These are phyloP conservation scores for Rhizoclosmatium globosum DNA, from an alignment of 192 early-diverging fungal species.

Conservation along the genomic window DNA sequence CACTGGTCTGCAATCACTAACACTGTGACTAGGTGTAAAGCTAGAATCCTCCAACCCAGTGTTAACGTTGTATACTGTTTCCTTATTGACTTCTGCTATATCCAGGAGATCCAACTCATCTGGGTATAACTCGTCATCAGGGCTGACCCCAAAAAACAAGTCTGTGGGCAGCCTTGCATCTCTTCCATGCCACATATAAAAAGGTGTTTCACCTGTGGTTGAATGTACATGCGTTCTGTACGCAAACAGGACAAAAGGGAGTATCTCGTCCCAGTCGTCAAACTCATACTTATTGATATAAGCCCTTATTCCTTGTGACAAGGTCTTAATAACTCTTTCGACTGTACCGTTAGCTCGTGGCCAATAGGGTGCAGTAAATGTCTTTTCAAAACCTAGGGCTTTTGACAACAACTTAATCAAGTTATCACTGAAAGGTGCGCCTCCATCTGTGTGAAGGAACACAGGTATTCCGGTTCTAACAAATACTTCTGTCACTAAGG, in stretches of 20 bases:
- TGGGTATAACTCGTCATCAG: neutral
- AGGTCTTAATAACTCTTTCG: neutral
- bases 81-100: too few species aligned
- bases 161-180: neutral
- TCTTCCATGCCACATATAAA: neutral
- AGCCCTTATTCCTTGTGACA: neutral
- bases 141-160: neutral
- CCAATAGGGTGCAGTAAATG: neutral
- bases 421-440: neutral
- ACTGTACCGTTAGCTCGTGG: neutral
- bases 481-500: neutral
- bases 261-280: neutral
- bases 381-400: neutral
- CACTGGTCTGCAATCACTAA: too few species aligned
- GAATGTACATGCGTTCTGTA: constrained; percentile 1
- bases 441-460: neutral
- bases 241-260: neutral
- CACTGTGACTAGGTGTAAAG: too few species aligned
- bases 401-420: neutral
- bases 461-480: neutral
- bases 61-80: too few species aligned
- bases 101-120: too few species aligned
- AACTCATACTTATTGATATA: neutral
- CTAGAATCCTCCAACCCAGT: too few species aligned
- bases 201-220: neutral